phyloP scores from a whole-genome alignment of 306 rosid genomes.

The Dicorynia guianensis region DNA sequence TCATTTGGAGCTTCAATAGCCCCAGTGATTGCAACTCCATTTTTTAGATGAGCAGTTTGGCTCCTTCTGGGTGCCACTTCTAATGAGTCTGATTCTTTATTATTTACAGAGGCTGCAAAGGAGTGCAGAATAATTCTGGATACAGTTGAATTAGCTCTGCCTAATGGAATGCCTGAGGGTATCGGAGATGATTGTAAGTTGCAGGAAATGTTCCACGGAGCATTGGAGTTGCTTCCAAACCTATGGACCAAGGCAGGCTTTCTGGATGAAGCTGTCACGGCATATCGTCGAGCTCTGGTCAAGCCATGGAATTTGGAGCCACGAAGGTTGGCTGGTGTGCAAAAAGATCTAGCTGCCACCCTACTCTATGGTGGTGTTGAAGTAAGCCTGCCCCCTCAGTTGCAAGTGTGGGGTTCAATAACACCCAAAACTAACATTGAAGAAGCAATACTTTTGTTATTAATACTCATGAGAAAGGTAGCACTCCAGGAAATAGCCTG shows the following conservation, averaged over 20 bases:
- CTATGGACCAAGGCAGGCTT: constrained; percentile 77
- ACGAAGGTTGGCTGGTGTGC: constrained; percentile 62
- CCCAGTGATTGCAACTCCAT: background rate
- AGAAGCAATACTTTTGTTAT: constrained; percentile 79
- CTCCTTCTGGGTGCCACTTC: constrained; percentile 18
- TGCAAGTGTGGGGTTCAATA: constrained; percentile 61
- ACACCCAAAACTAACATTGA: constrained; percentile 66
- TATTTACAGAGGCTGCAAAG: constrained; percentile 80
- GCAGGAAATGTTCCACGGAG: constrained; percentile 82
- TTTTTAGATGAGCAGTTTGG: constrained; percentile 6
- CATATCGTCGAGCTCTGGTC: constrained; percentile 69
- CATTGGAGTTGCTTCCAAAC: constrained; percentile 81
- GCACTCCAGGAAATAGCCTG: constrained; percentile 66
- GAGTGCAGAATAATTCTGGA: constrained; percentile 86
- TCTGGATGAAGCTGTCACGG: constrained; percentile 78
- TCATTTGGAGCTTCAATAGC: constrained; percentile 28
- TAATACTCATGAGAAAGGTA: constrained; percentile 70
- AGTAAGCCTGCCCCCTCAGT: constrained; percentile 62
- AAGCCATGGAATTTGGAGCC: constrained; percentile 92
- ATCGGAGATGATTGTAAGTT: constrained; percentile 81
- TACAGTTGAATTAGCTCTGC: constrained; percentile 77
- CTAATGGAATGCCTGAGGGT: constrained; percentile 75
- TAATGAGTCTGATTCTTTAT: constrained; percentile 36
- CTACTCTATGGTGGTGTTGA: constrained; percentile 87
- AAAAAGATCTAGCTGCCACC: constrained; percentile 76